Evolutionary conservation across 1,139 yeast species (phyloP), one percentile per base, ranked within the genome.

Genomic region (Blastobotrys petasosporus): DNA sequence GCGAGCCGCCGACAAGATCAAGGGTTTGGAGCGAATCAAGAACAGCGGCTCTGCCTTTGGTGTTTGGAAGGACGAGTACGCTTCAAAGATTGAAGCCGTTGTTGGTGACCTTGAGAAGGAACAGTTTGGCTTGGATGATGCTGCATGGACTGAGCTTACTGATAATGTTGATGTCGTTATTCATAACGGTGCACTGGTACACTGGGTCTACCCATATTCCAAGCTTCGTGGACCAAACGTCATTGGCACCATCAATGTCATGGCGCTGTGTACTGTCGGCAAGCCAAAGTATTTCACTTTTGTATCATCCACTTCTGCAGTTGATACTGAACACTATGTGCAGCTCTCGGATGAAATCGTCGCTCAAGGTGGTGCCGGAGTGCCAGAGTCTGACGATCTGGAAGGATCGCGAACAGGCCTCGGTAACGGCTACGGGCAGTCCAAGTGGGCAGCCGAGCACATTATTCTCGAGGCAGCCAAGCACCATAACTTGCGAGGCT

Each of bases 101-200:
- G 68, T 88, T 45, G 99, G 97, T 39, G 92, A 90, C 61, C 73
- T 94, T 56, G 77, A 92, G 9, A 67, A 76, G 55, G 70, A 75
- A 30, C 74, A 83, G 41, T 83, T 92, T 62, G 98, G 97, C 0
- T 64, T 86, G 49, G 59, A 67, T n/a, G 73, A 74, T 28, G 60
- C 58, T 1, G 69, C 70, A 34, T 92, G 95, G 95, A 45, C 56
- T 1, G 43, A 61, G 4, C 73, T 94, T 51, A 67, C 80, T 4
- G 66, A 75, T 11, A 67, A 71, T 1, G 72, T 90, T 49, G 98
- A 94, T 64, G 82, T 84, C 4, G 80, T 94, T 44, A 78, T 94
- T 52, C 99, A 94, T 66, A 94, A 94, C 60, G 98, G 97, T 69
- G 99, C 98, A 3, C 74, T 90, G 52, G 99, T 94, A 37, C 98